Conservation (phyloP, 2,329 filamentous ascomycete genomes). For the Claviceps purpurea region DNA sequence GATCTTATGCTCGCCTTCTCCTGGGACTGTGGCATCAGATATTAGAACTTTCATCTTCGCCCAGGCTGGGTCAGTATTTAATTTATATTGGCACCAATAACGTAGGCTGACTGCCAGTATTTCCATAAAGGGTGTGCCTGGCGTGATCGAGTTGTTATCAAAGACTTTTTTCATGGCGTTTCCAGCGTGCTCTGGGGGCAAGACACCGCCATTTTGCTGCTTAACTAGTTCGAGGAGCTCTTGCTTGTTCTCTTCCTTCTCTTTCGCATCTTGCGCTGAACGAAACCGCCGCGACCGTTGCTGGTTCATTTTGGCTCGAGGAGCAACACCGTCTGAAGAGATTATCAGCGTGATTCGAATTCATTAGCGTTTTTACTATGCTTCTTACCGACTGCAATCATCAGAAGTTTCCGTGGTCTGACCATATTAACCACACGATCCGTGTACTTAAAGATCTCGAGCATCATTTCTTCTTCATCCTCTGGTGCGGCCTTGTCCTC, state of each 20-base stretch:
- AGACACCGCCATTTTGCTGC: constrained; percentile 56
- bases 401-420: constrained; percentile 82
- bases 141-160: constrained; percentile 78
- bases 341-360: constrained; percentile 13
- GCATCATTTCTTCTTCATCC: constrained; percentile 98
- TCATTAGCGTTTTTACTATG: neutral
- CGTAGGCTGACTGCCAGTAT: constrained; percentile 78
- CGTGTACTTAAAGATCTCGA: constrained; percentile 97
- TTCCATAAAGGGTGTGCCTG: constrained; percentile 97
- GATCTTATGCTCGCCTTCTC: constrained; percentile 98
- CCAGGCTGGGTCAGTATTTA: constrained; percentile 95
- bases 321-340: constrained; percentile 74
- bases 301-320: constrained; percentile 98
- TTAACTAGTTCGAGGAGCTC: constrained; percentile 77
- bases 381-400: constrained; percentile 82
- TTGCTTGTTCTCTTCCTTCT: constrained; percentile 84
- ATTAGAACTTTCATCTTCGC: constrained; percentile 94
- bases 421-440: constrained; percentile 98
- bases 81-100: constrained; percentile 96
- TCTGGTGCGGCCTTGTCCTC: constrained; percentile 83
- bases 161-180: constrained; percentile 74
- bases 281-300: constrained; percentile 93
- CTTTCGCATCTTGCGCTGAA: constrained; percentile 82
- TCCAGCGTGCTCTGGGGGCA: constrained; percentile 48
- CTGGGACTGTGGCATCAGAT: constrained; percentile 92